Evolutionary conservation across 352 stramenopile species (phyloP), one percentile per base, ranked within the genome.

Genomic region (Phytophthora tentaculata): DNA sequence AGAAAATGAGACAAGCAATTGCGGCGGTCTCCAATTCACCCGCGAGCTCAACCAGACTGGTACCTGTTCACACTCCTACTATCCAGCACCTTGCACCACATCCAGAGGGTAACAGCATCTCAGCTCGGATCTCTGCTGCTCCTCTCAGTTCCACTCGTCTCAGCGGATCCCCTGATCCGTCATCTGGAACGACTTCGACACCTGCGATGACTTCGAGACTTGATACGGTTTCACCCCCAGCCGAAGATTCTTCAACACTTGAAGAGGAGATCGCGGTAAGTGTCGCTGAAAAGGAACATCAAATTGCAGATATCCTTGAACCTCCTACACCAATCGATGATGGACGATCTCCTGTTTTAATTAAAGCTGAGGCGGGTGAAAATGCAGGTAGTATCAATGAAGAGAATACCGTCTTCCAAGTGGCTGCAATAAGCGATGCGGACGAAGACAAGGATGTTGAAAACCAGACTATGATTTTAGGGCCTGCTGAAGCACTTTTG

Each of bases 1-100:
- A 82, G 23, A 86, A 87, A 50, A 74, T 86, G 35, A 64, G 74
- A 26, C 80, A 73, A 39, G 81, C 79, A 23, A 79, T 90, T 39
- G 76, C 83, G 14, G 58, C 60, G 0, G 69, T 74, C 22, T 80
- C 73, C 37, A 86, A 81, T 49, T 83, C 73, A 0, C 77, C 77
- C 0, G 67, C 88, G 12, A 65, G 71, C 0, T 86, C 79, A 0
- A 79, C 79, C 50, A 81, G 74, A 3, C 63, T 83, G 12, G n/a
- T 83, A 17, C 71, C 83, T 17, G 73, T 87, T 43, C 71, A 59
- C 6, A 79, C 76, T 26, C 77, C 79, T 2, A 83, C 75, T 10
- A 56, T 79, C 26, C 48, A 71, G 19, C 71, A 73, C 12, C 55
- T 76, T 5, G 49, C 22, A 20, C 26, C 39, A 59, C 57, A 43